These are phyloP conservation scores for Solanum lignicaule DNA, from an alignment of 257 asterid species.

Conservation along the genomic window DNA sequence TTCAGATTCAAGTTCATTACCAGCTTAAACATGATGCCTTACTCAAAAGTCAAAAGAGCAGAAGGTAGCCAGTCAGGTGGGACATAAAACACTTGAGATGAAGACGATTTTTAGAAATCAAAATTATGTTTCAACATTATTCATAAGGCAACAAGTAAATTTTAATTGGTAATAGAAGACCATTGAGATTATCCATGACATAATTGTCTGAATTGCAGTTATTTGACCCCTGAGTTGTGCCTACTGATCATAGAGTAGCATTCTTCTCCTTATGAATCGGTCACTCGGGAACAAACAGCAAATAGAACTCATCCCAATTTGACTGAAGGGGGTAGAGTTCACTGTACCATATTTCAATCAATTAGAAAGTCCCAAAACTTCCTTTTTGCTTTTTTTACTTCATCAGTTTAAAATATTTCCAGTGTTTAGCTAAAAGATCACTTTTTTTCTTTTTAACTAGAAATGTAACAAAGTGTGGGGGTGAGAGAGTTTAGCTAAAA, in stretches of 20 bases:
- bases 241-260: neutral
- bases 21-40: neutral
- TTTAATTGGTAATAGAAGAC: neutral
- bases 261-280: neutral
- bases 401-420: neutral
- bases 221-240: neutral
- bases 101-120: neutral
- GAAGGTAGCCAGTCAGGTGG: neutral
- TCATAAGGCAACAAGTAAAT: neutral
- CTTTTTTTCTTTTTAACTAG: neutral
- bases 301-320: neutral
- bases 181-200: neutral
- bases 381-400: neutral
- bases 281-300: neutral
- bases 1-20: neutral
- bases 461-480: neutral
- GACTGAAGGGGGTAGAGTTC: neutral
- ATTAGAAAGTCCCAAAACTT: neutral
- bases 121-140: neutral
- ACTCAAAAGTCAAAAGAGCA: neutral
- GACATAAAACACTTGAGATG: neutral
- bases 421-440: neutral
- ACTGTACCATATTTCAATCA: neutral
- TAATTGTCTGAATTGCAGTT: neutral
- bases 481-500: neutral